These are phyloP conservation scores for Tolypocladium pustulatum DNA, from an alignment of 2,329 filamentous ascomycete genomes.

Conservation along the genomic window DNA sequence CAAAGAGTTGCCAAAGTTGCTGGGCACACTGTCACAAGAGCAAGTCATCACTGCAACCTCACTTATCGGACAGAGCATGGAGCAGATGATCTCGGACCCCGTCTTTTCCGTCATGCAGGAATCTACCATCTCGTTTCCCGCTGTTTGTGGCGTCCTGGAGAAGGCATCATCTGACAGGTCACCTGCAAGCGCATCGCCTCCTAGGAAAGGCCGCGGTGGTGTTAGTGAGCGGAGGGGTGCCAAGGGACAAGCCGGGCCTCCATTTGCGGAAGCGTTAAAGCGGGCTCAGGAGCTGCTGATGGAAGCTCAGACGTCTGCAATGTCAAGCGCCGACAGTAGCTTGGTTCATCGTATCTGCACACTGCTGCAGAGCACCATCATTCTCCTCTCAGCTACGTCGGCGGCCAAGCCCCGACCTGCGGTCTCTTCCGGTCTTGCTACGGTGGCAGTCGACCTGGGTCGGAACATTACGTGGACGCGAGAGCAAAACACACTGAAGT, in stretches of 20 bases:
- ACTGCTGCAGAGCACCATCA: constrained; percentile 53
- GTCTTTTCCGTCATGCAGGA: constrained; percentile 86
- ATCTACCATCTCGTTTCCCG: constrained; percentile 80
- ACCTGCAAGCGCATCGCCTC: constrained; percentile 22
- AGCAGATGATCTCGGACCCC: constrained; percentile 66
- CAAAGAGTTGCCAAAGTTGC: constrained; percentile 29
- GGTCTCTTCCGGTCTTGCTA: constrained; percentile 45
- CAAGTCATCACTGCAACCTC: constrained; percentile 57
- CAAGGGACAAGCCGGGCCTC: constrained; percentile 19
- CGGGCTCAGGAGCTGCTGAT: constrained; percentile 57
- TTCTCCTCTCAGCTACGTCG: constrained; percentile 54
- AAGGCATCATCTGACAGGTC: constrained; percentile 25
- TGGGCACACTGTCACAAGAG: constrained; percentile 31
- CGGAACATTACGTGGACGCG: constrained; percentile 58
- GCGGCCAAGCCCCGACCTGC: constrained; percentile 33
- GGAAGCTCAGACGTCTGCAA: constrained; percentile 49
- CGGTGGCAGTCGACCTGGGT: constrained; percentile 57
- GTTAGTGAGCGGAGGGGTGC: constrained; percentile 13
- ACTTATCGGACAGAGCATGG: constrained; percentile 56
- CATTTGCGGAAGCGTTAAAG: constrained; percentile 49
- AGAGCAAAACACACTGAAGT: constrained; percentile 49
- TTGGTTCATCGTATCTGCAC: constrained; percentile 53
- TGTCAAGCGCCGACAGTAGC: constrained; percentile 43
- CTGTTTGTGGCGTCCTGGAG: constrained; percentile 40
- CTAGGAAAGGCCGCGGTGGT: constrained; percentile 16